A percentile compares a stretch with the other conserved stretches of the same genome.
Conservation (phyloP, 306 rosid genomes). For the Lablab purpureus region DNA sequence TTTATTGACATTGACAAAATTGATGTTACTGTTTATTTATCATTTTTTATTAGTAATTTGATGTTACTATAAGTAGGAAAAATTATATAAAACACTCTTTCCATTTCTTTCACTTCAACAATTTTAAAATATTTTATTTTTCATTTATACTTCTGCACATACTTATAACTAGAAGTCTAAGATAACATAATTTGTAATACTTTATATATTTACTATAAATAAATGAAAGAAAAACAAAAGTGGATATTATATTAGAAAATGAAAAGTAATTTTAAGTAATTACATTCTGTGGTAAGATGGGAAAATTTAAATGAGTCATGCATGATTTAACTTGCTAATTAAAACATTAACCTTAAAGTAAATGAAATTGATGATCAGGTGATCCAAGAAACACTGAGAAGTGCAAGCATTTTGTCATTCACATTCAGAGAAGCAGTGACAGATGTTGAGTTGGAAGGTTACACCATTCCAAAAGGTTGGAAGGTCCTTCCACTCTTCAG, state of each 20-base stretch:
- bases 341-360: no score
- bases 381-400: conserved; percentile 84
- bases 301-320: not conserved
- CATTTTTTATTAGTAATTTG: not conserved
- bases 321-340: not conserved
- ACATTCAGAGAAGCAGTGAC: conserved; percentile 92
- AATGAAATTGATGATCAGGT: conserved; percentile 63
- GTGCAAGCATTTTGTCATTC: conserved; percentile 86
- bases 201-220: not conserved
- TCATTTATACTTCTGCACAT: not conserved
- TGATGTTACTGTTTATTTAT: not conserved
- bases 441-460: conserved; percentile 87
- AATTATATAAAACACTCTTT: not conserved
- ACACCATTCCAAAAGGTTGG: conserved; percentile 92
- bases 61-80: conserved; percentile 4
- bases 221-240: not conserved
- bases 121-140: not conserved
- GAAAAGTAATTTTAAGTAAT: not conserved
- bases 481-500: conserved; percentile 96
- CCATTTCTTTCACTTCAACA: not conserved
- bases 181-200: not conserved
- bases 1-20: conserved; percentile 25
- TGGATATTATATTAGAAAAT: not conserved
- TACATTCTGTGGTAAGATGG: no score
- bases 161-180: no score